Conservation (phyloP, 257 asterid species). For the Solanum phureja region DNA sequence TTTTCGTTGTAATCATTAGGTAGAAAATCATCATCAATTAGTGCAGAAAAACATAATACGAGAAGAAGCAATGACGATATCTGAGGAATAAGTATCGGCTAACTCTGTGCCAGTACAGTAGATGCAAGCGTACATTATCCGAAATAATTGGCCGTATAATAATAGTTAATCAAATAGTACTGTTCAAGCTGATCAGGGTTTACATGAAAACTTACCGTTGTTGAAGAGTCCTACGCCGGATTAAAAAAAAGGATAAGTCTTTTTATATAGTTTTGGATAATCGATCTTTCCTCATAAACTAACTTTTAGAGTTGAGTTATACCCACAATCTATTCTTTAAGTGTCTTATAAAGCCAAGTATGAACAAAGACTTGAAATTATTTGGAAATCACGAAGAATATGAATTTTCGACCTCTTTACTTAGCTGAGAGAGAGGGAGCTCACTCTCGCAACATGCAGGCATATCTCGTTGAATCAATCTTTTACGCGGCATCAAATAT, state of each 20-base stretch:
- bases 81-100: no score
- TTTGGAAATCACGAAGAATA: not conserved
- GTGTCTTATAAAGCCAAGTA: not conserved
- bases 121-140: not conserved
- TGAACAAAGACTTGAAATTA: not conserved
- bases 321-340: not conserved
- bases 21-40: not conserved
- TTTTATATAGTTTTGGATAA: not conserved
- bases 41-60: not conserved
- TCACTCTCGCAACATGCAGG: not conserved
- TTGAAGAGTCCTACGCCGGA: not conserved
- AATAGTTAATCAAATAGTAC: not conserved
- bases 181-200: not conserved
- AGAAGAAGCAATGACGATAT: not conserved
- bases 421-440: not conserved
- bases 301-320: not conserved
- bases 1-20: not conserved
- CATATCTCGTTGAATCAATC: not conserved
- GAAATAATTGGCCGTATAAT: not conserved
- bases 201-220: not conserved
- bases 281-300: no score
- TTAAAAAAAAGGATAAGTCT: not conserved
- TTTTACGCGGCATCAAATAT: not conserved
- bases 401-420: not conserved
- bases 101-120: no score